Evolutionary conservation across 2,329 filamentous ascomycete species (phyloP), one percentile per base, ranked within the genome.

Genomic region (Lecanicillium sp.): DNA sequence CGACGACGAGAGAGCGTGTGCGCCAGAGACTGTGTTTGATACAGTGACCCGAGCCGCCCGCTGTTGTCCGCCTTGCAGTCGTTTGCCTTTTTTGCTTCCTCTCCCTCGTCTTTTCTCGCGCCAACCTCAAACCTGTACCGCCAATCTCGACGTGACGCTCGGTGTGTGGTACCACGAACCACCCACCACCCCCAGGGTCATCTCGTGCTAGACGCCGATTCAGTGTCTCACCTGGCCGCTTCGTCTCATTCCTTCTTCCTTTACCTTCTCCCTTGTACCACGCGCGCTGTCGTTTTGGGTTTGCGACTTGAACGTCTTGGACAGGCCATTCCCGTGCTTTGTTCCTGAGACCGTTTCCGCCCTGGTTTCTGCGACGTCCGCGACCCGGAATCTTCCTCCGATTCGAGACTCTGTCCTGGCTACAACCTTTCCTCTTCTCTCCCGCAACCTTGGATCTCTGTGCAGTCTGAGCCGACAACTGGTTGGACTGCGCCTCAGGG

Each of bases 201-300:
- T 18, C 28, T 9, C 35, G 12, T 32, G 38, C 43, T 40, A 40
- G 43, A 38, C 42, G 40, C 44, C 43, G 20, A 25, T 40, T 39
- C 34, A 15, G 31, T 48, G 49, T 51, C 43, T 50, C 44, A 48
- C 46, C 32, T 46, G 38, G 22, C 35, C 40, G 38, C 40, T 44
- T 38, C 42, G 35, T 47, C 43, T 41, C 46, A 48, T 51, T 51
- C 48, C 50, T 45, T 49, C 48, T 41, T 46, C 42, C 29, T 46
- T 45, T 43, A 38, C 31, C 45, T 44, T 40, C 38, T 39, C 29
- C 42, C 37, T 43, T 43, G 25, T 25, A 27, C 28, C 29, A 41
- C 33, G 33, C 33, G 38, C 38, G n/a, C n/a, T n/a, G n/a, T n/a
- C 28, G 14, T 32, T 27, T 11, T 15, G 30, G 7, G 9, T 28